Conservation (phyloP, 495 filamentous ascomycete species). For the Penicillium paxilli region DNA sequence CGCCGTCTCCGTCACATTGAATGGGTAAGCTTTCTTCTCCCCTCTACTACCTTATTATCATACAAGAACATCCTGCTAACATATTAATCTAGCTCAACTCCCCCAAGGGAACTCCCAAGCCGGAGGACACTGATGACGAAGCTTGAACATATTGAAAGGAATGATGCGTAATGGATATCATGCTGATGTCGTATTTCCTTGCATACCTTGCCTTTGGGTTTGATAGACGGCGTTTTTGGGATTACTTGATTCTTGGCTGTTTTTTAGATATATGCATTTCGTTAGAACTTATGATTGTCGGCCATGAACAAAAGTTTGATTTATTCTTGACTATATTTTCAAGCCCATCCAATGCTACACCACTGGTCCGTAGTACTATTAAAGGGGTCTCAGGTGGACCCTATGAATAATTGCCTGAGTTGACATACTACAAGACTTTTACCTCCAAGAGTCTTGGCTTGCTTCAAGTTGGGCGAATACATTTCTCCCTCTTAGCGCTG, state of each 20-base stretch:
- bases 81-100: constrained; percentile 34
- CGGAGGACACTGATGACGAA: constrained; percentile 78
- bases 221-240: constrained; percentile 30
- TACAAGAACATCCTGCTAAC: constrained; percentile 22
- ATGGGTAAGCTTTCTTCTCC: constrained; percentile 59
- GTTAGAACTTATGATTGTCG: constrained; percentile 1
- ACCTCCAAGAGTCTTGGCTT: too few relatives aligned
- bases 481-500: too few relatives aligned
- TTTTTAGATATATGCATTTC: constrained; percentile 25
- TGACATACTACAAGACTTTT: too few relatives aligned
- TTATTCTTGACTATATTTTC: too few relatives aligned
- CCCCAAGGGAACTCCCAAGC: constrained; percentile 76
- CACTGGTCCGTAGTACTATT: too few relatives aligned
- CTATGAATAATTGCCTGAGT: too few relatives aligned
- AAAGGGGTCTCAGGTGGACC: too few relatives aligned
- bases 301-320: constrained; percentile 14
- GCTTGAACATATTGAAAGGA: constrained; percentile 26
- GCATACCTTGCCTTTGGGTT: constrained; percentile 24
- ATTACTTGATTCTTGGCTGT: constrained; percentile 8
- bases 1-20: constrained; percentile 91
- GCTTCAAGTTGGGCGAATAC: too few relatives aligned
- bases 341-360: too few relatives aligned
- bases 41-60: not conserved
- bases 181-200: constrained; percentile 16
- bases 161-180: constrained; percentile 23